These are phyloP conservation scores for Histomonas meleagridis DNA, from an alignment of 208 protist genomes.

Conservation along the genomic window DNA sequence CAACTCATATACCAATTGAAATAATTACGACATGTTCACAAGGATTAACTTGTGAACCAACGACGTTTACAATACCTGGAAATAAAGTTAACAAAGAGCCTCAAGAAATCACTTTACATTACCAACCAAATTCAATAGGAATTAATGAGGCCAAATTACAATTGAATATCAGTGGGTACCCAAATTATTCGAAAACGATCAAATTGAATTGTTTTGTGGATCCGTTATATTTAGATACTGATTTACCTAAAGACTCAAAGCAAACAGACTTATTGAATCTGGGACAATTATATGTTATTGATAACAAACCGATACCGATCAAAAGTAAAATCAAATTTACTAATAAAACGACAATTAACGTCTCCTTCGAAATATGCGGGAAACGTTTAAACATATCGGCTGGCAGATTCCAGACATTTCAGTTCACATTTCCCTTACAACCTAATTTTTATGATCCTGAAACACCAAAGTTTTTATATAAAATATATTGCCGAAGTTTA, in stretches of 20 bases:
- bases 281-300: neutral
- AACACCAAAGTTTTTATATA: neutral
- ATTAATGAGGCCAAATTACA: neutral
- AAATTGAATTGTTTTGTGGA: neutral
- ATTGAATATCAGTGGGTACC: neutral
- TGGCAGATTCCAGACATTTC: neutral
- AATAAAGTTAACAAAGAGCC: neutral
- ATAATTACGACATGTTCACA: neutral
- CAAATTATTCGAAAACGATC: neutral
- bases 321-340: neutral
- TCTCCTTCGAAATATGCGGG: neutral
- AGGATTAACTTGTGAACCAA: neutral
- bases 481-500: neutral
- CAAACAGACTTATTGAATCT: neutral
- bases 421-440: neutral
- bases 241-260: neutral
- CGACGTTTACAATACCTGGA: neutral
- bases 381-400: neutral
- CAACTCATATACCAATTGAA: conserved; percentile 11
- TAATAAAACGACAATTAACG: neutral
- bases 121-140: neutral
- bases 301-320: neutral
- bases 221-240: neutral
- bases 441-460: neutral
- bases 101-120: neutral